Evolutionary conservation across 1,284 basidiomycete genomes (phyloP).

Genomic region (Pulveroboletus sp.): DNA sequence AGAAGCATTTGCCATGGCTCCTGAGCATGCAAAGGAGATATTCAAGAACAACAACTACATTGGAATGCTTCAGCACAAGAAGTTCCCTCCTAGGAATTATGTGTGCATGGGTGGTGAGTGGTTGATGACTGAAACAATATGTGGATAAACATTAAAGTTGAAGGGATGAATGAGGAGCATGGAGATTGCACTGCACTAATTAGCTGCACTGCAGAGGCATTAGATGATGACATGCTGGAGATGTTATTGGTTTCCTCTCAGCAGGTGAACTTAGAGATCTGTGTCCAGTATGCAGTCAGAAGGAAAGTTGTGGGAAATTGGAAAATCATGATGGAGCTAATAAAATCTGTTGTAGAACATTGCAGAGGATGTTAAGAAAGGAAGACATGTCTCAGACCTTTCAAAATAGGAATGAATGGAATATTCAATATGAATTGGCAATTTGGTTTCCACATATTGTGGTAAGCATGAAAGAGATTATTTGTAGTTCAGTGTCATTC

Average conservation of each 20-base stretch:
- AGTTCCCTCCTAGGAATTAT: too few relatives aligned
- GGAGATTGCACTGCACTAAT: conserved; percentile 6
- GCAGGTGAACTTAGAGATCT: background rate
- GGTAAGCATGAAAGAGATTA: too few relatives aligned
- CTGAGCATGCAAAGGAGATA: too few relatives aligned
- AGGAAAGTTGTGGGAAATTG: background rate
- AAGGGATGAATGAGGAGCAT: background rate
- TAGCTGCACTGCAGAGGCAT: background rate
- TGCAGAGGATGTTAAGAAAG: background rate
- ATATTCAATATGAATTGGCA: too few relatives aligned
- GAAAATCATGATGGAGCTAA: background rate
- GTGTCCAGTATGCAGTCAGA: background rate
- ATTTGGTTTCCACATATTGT: too few relatives aligned
- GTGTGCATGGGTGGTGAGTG: too few relatives aligned
- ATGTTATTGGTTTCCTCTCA: background rate
- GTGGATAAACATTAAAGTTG: background rate
- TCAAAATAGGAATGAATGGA: too few relatives aligned
- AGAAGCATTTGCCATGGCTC: too few relatives aligned
- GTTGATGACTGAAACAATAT: too few relatives aligned
- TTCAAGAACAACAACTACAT: too few relatives aligned
- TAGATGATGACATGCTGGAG: background rate
- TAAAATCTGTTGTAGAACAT: background rate
- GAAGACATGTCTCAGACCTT: too few relatives aligned
- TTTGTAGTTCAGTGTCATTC: background rate
- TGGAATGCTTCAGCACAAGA: too few relatives aligned